Evolutionary conservation across 345 rosid species (phyloP), one percentile per base, ranked within the genome.

Genomic region (Excoecaria agallocha): DNA sequence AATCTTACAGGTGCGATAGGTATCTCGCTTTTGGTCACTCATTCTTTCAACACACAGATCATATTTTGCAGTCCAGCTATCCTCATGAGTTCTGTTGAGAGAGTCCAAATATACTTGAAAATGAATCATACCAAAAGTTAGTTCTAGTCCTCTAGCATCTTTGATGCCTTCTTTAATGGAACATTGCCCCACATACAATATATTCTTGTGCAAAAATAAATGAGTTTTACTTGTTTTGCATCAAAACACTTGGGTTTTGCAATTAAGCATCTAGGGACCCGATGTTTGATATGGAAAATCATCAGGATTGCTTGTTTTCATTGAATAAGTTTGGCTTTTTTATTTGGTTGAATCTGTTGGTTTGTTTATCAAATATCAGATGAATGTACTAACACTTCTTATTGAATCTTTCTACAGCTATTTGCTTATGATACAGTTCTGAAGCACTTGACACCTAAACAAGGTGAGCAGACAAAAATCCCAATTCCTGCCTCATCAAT

Each of bases 341-440:
- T 20, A 13, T 37, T 54, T 13, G 0, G 37, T 37, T 51, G 17
- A 7, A 7, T 30, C 1, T 37, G 60, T 52, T 10, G 9, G n/a
- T 35, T 11, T 38, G 19, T 10, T 10, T 38, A 69, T 69, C 20
- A 67, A 25, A 46, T 22, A 30, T 50, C 12, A 35, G 46, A 65
- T 19, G 1, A 69, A 48, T 60, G 55, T 71, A 19, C 1, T 58
- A 30, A 50, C 12, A 25, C 9, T 52, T 10, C 39, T 52, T 11
- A 13, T 65, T n/a, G 20, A 19, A 19, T 41, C 9, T 4, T 6
- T 63, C 72, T 85, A 86, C 85, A 93, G 98, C 87, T 93, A 66
- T 93, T 93, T 84, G 94, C 89, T 69, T 93, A 87, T 38, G 97
- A 93, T 68, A 90, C 97, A 0, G 93, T 91, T 38, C 88, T 90